These are phyloP conservation scores for Thermothielavioides terrestris DNA, from an alignment of 495 filamentous ascomycete species.

Conservation along the genomic window DNA sequence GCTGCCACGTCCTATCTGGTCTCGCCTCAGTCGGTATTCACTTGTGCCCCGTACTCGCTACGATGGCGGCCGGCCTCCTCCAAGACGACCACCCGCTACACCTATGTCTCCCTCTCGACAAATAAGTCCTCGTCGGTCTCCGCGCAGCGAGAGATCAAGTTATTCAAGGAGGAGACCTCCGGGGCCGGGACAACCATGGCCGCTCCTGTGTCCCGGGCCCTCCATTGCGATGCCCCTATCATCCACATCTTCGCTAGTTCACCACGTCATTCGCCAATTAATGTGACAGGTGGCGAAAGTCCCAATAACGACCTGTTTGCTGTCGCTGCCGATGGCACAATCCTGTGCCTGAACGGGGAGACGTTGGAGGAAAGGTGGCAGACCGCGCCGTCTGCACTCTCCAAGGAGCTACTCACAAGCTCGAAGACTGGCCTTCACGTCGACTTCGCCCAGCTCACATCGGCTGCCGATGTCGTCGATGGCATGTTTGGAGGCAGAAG, in stretches of 20 bases:
- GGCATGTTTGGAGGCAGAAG: slow-evolving; percentile 35
- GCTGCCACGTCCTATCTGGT: slow-evolving; percentile 78
- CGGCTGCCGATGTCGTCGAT: slow-evolving; percentile 34
- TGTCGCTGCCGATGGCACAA: slow-evolving; percentile 31
- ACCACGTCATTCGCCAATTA: slow-evolving; percentile 6
- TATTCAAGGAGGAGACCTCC: slow-evolving; percentile 53
- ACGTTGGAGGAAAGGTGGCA: slow-evolving; percentile 34
- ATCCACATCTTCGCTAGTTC: slow-evolving; percentile 24
- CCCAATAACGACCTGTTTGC: slow-evolving; percentile 29
- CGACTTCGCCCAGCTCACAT: slow-evolving; percentile 31
- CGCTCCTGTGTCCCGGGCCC: slow-evolving; percentile 14
- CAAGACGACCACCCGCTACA: slow-evolving; percentile 55
- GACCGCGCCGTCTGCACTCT: slow-evolving; percentile 24
- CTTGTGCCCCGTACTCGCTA: slow-evolving; percentile 68
- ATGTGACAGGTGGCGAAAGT: background rate
- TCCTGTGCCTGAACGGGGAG: slow-evolving; percentile 33
- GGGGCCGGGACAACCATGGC: slow-evolving; percentile 49
- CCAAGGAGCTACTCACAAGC: slow-evolving; percentile 27
- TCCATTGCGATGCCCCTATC: slow-evolving; percentile 19
- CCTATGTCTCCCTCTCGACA: slow-evolving; percentile 49
- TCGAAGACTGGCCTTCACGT: slow-evolving; percentile 25
- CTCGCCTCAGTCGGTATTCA: slow-evolving; percentile 70
- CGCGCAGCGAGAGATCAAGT: slow-evolving; percentile 33
- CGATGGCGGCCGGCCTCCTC: slow-evolving; percentile 48
- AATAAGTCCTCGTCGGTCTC: slow-evolving; percentile 23